Evolutionary conservation across 495 filamentous ascomycete genomes (phyloP), one percentile per base, ranked within the genome.

Genomic region (Oidiodendron maius): DNA sequence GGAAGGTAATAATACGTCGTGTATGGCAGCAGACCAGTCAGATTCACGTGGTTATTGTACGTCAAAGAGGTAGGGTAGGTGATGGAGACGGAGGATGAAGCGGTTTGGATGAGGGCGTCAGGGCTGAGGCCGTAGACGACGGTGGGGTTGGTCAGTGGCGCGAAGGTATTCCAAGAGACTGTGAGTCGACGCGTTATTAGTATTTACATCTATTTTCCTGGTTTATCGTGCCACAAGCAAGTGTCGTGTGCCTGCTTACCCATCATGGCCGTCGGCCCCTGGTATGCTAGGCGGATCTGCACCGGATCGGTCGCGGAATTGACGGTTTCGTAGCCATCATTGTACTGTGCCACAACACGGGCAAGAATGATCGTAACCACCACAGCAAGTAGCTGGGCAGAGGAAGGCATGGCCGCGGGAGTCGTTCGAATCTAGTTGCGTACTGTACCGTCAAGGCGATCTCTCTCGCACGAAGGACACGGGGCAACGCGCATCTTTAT

Each of bases 21-120:
- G 11, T 71, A 67, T 0, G 73, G 69, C 1, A 58, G 45, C 11
- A 79, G 62, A 3, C 60, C 67, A 2, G 48, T 65, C 41, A 80
- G 43, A 1, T 60, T 41, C 0, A 73, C 76, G 9, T 65, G 65
- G 54, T 75, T 77, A 22, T 74, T 73, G 56, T 70, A 77, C 0
- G 76, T 80, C 5, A 66, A 63, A 3, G 73, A 76, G 6, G 73
- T 73, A 8, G 49, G 36, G 44, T 78, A 80, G 0, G 74, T 78
- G n/a, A 67, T 59, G 0, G 71, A 71, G 1, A 46, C 47, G 24
- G 61, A 55, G 2, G 72, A 70, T 44, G 65, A 69, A 6, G 64
- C 59, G 9, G 45, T 11, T 0, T 50, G 44, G 2, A 20, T 40
- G 16, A 40, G 3, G 3, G 8, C 12, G 38, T 18, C 2, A 4